These are phyloP conservation scores for Azolla pinnata DNA, from an alignment of 75 land plant species.

Conservation along the genomic window DNA sequence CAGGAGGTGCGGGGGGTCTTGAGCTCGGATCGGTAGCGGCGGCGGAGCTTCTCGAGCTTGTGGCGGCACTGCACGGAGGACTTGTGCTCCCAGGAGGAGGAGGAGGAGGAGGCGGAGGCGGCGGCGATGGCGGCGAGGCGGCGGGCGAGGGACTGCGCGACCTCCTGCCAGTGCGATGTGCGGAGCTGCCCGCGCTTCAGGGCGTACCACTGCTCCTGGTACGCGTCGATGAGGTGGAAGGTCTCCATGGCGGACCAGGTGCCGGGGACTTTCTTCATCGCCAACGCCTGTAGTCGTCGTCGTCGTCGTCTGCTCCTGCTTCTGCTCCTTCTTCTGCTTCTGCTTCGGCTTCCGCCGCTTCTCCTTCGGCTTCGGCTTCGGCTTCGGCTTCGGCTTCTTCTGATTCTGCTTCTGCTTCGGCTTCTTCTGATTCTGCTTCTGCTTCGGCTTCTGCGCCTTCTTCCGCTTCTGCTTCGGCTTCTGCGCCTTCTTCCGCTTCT, in stretches of 20 bases:
- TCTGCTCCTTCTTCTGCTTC: background rate
- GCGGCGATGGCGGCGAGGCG: conserved; percentile 39
- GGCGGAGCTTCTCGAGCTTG: conserved; percentile 80
- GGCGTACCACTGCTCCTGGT: conserved; percentile 59
- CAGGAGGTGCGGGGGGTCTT: conserved; percentile 18
- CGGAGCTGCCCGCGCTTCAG: conserved; percentile 55
- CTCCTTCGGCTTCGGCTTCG: too few relatives aligned
- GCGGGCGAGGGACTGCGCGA: conserved; percentile 44
- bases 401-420: too few relatives aligned
- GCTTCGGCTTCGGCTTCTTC: too few relatives aligned
- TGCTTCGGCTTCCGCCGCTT: too few relatives aligned
- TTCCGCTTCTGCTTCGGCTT: too few relatives aligned
- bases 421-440: too few relatives aligned
- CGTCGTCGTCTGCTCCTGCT: background rate
- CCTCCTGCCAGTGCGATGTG: conserved; percentile 64
- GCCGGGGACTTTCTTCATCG: conserved; percentile 6
- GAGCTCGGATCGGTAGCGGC: conserved; percentile 52
- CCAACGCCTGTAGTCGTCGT: too few relatives aligned
- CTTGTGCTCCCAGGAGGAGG: too few relatives aligned
- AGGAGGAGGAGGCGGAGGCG: conserved; percentile 25
- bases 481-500: too few relatives aligned
- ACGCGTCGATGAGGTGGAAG: conserved; percentile 47
- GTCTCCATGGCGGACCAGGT: conserved; percentile 52
- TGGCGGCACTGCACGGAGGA: conserved; percentile 73
- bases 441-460: too few relatives aligned